Evolutionary conservation across 1,284 basidiomycete genomes (phyloP), one percentile per base, ranked within the genome.

Genomic region (Trichosporon inkin): DNA sequence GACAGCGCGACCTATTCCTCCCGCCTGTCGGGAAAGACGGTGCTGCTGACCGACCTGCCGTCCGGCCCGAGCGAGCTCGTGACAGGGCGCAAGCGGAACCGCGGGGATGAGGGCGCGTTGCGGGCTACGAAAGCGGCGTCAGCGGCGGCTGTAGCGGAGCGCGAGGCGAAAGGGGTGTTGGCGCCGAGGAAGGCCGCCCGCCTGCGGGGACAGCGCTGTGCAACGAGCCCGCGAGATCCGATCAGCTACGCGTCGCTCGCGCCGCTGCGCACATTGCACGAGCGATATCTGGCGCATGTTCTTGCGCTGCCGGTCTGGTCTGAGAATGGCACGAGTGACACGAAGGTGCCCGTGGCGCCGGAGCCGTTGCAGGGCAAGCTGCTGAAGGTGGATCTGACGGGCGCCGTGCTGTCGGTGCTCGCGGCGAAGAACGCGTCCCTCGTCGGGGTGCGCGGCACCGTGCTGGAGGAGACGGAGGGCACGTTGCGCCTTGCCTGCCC

Each of bases 371-470:
- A 70, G 38, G 62, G 68, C 47, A 78, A 79, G 62, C 64, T 82
- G 10, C 66, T 77, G 52, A 82, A 82, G 67, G 78, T 80, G 1
- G 80, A 81, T 61, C 77, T 81, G 34, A 79, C 79, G 7, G 81
- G 81, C 11, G 70, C 74, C n/a, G 34, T 65, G 1, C 58, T 81
- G 7, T 41, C 38, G 6, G 62, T 76, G 37, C 34, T 58, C 10
- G 66, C 70, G 10, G 60, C 71, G 2, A 62, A 64, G 55, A 79
- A 79, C 59, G 64, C 70, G 3, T 70, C 71, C 0, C 67, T 81
- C 16, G 62, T 72, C 20, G 74, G 73, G 0, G 19, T 77, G 2
- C 14, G 53, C 17, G 81, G 81, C 6, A 74, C 81, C 20, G 73
- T 81, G 0, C 70, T 81, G 7, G 78, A 81, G 67, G 81, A 82